Conservation (phyloP, 2,329 filamentous ascomycete genomes). For the Epichloe amarillans region DNA sequence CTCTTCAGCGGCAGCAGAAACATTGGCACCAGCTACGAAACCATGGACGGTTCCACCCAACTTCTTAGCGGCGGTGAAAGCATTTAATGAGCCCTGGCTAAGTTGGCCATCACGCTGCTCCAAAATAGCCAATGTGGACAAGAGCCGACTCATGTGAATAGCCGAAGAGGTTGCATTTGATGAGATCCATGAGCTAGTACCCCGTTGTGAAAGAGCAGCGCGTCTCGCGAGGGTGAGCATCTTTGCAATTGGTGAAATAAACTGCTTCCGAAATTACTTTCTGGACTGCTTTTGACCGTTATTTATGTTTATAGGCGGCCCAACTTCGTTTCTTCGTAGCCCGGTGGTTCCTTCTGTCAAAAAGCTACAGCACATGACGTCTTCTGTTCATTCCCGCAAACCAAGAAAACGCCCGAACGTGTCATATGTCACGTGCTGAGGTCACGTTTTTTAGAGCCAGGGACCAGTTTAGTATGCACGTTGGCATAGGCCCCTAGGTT, state of each 20-base stretch:
- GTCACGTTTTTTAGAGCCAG: neutral
- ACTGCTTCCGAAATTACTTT: neutral
- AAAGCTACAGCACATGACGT: neutral
- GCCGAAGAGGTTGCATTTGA: neutral
- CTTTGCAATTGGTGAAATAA: neutral
- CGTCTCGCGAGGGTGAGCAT: conserved; percentile 21
- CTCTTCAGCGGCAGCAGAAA: conserved; percentile 64
- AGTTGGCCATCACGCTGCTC: conserved; percentile 88
- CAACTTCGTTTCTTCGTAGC: neutral
- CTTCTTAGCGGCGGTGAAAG: conserved; percentile 75
- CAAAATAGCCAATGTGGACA: conserved; percentile 81
- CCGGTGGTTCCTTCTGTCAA: no score
- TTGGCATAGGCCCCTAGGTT: neutral
- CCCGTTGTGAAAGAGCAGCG: conserved; percentile 9
- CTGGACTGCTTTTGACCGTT: neutral
- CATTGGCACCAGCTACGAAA: conserved; percentile 72
- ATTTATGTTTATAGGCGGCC: conserved; percentile 13
- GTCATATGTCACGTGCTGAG: neutral
- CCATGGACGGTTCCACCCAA: conserved; percentile 75
- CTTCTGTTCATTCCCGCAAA: neutral
- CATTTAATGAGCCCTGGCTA: conserved; percentile 67
- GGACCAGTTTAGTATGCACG: neutral
- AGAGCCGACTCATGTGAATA: conserved; percentile 11
- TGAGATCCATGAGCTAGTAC: neutral
- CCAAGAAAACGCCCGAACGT: no score